These are phyloP conservation scores for Pseudopithomyces chartarum DNA, from an alignment of 2,329 filamentous ascomycete genomes.

Conservation along the genomic window DNA sequence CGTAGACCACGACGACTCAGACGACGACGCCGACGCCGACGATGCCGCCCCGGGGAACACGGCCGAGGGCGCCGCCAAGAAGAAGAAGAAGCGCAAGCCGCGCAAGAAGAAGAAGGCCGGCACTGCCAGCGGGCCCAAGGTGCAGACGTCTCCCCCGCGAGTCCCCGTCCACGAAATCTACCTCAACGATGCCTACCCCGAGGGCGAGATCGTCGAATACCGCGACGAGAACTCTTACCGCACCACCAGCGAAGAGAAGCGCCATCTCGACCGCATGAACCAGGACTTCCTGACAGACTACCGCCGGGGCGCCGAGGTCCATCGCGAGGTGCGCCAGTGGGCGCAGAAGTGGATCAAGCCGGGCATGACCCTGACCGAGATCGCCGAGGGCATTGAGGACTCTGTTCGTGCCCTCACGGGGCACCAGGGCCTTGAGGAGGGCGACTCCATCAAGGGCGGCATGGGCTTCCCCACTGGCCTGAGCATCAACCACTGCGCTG, in stretches of 20 bases:
- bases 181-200: slow-evolving; percentile 72
- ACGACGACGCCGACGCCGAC: slow-evolving; percentile 59
- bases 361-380: slow-evolving; percentile 78
- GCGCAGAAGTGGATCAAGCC: slow-evolving; percentile 81
- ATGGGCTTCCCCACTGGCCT: slow-evolving; percentile 88
- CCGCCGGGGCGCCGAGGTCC: slow-evolving; percentile 84
- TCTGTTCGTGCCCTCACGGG: slow-evolving; percentile 77
- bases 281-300: slow-evolving; percentile 81
- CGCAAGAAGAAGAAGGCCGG: slow-evolving; percentile 69
- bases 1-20: slow-evolving; percentile 59
- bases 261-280: slow-evolving; percentile 79
- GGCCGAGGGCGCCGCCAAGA: slow-evolving; percentile 59
- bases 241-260: slow-evolving; percentile 83
- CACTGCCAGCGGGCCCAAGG: slow-evolving; percentile 60
- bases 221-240: slow-evolving; percentile 76
- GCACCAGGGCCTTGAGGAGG: slow-evolving; percentile 76
- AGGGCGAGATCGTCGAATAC: slow-evolving; percentile 80
- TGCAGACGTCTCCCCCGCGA: slow-evolving; percentile 77
- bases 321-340: slow-evolving; percentile 84
- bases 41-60: slow-evolving; percentile 47
- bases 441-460: slow-evolving; percentile 76
- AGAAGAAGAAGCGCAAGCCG: slow-evolving; percentile 84
- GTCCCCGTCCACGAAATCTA: slow-evolving; percentile 76
- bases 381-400: slow-evolving; percentile 86
- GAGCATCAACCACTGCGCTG: slow-evolving; percentile 82